These are phyloP conservation scores for Bifiguratus adelaidae DNA, from an alignment of 192 early-diverging fungal species.

Conservation along the genomic window DNA sequence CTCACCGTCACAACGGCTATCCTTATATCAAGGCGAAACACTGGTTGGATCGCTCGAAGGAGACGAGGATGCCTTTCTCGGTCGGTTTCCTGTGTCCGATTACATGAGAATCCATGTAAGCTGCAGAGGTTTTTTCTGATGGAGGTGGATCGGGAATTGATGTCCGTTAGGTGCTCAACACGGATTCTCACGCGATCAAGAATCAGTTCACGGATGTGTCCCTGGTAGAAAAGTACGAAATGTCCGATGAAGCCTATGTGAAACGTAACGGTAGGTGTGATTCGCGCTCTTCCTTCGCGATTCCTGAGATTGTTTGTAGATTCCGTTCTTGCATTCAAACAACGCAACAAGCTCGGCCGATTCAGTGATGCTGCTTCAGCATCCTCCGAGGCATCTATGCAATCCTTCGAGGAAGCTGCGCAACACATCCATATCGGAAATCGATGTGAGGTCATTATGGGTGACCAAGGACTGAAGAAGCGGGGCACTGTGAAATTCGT, in stretches of 20 bases:
- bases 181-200: conserved; percentile 48
- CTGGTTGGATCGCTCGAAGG: conserved; percentile 35
- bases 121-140: background rate
- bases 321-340: conserved; percentile 82
- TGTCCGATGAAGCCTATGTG: conserved; percentile 82
- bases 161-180: conserved; percentile 45
- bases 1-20: conserved; percentile 47
- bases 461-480: conserved; percentile 34
- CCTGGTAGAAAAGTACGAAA: conserved; percentile 88
- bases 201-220: conserved; percentile 82
- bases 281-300: background rate
- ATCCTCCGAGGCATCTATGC: conserved; percentile 20
- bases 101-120: conserved; percentile 67
- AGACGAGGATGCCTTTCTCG: conserved; percentile 62
- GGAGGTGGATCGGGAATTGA: background rate
- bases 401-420: conserved; percentile 54
- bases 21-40: conserved; percentile 42
- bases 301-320: conserved; percentile 27
- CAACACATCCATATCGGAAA: conserved; percentile 58
- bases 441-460: conserved; percentile 69
- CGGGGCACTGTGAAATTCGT: conserved; percentile 64
- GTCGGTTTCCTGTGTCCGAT: conserved; percentile 78
- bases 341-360: conserved; percentile 78
- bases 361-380: conserved; percentile 54
- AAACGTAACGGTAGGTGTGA: conserved; percentile 52